Base-by-base conservation (phyloP, 306 rosid species). In the barrel medic (Medicago truncatula) region DNA sequence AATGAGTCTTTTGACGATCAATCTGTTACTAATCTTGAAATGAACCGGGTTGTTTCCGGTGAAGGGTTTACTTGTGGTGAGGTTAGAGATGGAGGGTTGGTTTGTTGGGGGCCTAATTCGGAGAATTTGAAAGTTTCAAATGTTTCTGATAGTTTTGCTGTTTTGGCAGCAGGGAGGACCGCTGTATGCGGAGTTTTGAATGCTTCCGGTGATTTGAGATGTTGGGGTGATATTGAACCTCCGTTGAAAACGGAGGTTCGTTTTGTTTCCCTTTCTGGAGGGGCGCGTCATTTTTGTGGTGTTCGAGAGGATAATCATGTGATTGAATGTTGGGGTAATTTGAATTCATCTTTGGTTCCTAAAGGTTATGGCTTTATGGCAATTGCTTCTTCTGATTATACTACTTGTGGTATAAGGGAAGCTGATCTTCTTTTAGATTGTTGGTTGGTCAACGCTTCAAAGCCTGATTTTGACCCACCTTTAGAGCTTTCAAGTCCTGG, bases 401-500 rank as follows among this genome's bases (percentile, higher is more conserved):
- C 90, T 11, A 90, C 90, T 53, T 95, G 98, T 65, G 97, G 98
- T 18, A 83, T 92, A 54, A 86, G 96, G 67, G 98, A 95, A 78
- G 97, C 85, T 56, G 90, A 95, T 82, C 83, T 95, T 67, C 85
- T 95, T 46, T 85, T 92, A 4, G 96, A 89, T 85, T 95, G 98
- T 67, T 95, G 98, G 98, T 61, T 83, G 61, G 84, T 86, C 36
- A 84, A 92, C 50, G 80, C 82, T 15, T 68, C 96, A 1, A 76
- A 87, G 4, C 74, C 85, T 1, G 83, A 71, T 40, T 85, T 85
- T 78, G 96, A 90, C 75, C 97, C 97, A 67, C 98, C 98, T 44
- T 50, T 95, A 87, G 97, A 95, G 71, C 86, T 95, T 67, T 95
- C 92, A 12, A 90, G 96, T 79, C 98, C 97, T 0, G 98, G 98